phyloP scores from a whole-genome alignment of 768 basidiomycete genomes.

The Gloeopeniophorella convolvens region DNA sequence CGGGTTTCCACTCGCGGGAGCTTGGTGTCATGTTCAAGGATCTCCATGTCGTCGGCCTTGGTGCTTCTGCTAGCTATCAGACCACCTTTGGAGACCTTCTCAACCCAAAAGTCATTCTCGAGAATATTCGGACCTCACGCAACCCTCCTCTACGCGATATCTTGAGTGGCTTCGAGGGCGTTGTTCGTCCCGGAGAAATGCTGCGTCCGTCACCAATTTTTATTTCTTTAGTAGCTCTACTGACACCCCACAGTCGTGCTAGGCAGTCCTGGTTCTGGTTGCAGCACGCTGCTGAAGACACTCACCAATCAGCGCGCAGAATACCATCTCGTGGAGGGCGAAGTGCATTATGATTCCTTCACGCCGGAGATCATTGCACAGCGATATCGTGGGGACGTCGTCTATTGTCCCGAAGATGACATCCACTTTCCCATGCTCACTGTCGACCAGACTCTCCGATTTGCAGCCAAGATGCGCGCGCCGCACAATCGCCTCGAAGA shows the following conservation, averaged over 20 bases:
- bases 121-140: conserved; percentile 38
- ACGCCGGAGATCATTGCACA: conserved; percentile 54
- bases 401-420: conserved; percentile 81
- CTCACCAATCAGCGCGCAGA: conserved; percentile 71
- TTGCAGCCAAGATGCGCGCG: conserved; percentile 61
- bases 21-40: conserved; percentile 58
- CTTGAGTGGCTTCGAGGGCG: conserved; percentile 47
- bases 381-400: conserved; percentile 72
- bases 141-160: conserved; percentile 59
- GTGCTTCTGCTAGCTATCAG: conserved; percentile 48
- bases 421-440: conserved; percentile 81
- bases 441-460: conserved; percentile 66
- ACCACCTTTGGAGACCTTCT: conserved; percentile 57
- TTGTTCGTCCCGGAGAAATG: conserved; percentile 60
- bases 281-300: conserved; percentile 75
- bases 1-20: conserved; percentile 44
- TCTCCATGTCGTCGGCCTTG: conserved; percentile 54
- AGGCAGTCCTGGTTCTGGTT: conserved; percentile 81
- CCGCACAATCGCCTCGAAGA: conserved; percentile 47
- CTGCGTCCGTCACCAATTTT: conserved; percentile 43
- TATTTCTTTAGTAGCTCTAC: background rate
- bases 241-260: conserved; percentile 53
- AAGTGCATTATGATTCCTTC: conserved; percentile 72
- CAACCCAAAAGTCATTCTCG: conserved; percentile 42
- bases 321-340: conserved; percentile 61